Evolutionary conservation across 768 basidiomycete species (phyloP).

Genomic region (Mycena rosella): DNA sequence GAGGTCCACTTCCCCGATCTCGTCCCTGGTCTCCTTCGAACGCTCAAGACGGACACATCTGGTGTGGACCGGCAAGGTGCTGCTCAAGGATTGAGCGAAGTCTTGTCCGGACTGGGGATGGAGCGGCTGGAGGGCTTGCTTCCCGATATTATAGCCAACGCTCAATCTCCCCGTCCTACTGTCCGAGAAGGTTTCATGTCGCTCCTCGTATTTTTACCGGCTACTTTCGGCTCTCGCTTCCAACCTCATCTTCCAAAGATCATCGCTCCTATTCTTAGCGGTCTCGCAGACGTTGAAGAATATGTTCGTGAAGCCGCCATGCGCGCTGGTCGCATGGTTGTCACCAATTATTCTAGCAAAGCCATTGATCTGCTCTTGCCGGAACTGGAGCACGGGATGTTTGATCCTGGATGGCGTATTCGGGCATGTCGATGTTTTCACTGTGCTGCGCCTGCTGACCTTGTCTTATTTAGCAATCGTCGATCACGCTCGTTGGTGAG

Average conservation of each 20-base stretch:
- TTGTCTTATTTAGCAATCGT: constrained; percentile 82
- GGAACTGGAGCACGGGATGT: constrained; percentile 94
- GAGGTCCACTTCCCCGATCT: constrained; percentile 96
- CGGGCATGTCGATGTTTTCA: constrained; percentile 66
- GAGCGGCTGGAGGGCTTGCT: constrained; percentile 94
- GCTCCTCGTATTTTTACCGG: constrained; percentile 92
- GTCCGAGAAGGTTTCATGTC: constrained; percentile 99
- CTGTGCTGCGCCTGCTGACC: neutral
- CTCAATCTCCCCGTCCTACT: constrained; percentile 89
- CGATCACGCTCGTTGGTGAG: constrained; percentile 95
- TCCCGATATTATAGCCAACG: constrained; percentile 93
- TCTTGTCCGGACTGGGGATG: constrained; percentile 97
- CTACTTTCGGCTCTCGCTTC: constrained; percentile 97
- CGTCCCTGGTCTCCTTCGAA: constrained; percentile 88
- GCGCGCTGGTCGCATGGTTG: constrained; percentile 98
- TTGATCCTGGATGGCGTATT: constrained; percentile 95
- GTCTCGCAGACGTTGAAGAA: constrained; percentile 93
- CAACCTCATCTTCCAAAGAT: constrained; percentile 96
- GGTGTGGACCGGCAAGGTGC: constrained; percentile 98
- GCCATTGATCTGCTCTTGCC: constrained; percentile 95
- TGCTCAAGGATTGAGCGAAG: constrained; percentile 96
- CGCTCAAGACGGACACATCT: constrained; percentile 91
- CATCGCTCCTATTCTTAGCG: constrained; percentile 91
- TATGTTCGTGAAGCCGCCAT: constrained; percentile 97
- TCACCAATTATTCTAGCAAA: constrained; percentile 91